A percentile compares a stretch with the other conserved stretches of the same genome.
Conservation (phyloP, 2,329 filamentous ascomycete species). For the Albifimbria verrucaria region DNA sequence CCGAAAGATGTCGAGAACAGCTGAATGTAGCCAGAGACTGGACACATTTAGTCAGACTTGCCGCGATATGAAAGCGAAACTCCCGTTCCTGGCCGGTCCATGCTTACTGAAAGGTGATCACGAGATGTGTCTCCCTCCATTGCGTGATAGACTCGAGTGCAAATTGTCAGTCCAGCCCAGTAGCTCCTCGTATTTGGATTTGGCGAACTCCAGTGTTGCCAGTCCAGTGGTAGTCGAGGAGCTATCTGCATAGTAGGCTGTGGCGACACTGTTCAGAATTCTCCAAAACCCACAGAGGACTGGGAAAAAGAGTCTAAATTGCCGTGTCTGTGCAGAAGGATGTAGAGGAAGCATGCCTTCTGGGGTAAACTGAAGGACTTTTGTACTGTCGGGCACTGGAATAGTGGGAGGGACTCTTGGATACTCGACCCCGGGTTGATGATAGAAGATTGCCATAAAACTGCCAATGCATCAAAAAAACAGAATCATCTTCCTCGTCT, state of each 20-base stretch:
- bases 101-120: slow-evolving; percentile 1
- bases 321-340: slow-evolving; percentile 17
- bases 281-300: slow-evolving; percentile 32
- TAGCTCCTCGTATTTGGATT: slow-evolving; percentile 35
- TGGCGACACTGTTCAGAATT: slow-evolving; percentile 29
- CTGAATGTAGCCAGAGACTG: slow-evolving; percentile 38
- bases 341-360: not conserved
- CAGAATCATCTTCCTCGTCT: not conserved
- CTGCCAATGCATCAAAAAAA: slow-evolving; percentile 13
- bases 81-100: not conserved
- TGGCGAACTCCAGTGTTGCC: slow-evolving; percentile 22
- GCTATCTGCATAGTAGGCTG: slow-evolving; percentile 20
- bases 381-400: slow-evolving; percentile 12
- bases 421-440: slow-evolving; percentile 25
- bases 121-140: slow-evolving; percentile 21
- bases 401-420: slow-evolving; percentile 16
- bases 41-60: not conserved
- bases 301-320: slow-evolving; percentile 20
- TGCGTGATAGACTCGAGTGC: slow-evolving; percentile 20
- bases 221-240: slow-evolving; percentile 2
- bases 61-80: not conserved
- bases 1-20: slow-evolving; percentile 33
- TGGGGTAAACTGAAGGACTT: not conserved
- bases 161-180: slow-evolving; percentile 33
- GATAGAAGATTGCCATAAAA: slow-evolving; percentile 29